Percentiles rank a stretch among this genome's conserved stretches.
Conservation (phyloP, 2,329 filamentous ascomycete species). For the Apiospora malaysiana region DNA sequence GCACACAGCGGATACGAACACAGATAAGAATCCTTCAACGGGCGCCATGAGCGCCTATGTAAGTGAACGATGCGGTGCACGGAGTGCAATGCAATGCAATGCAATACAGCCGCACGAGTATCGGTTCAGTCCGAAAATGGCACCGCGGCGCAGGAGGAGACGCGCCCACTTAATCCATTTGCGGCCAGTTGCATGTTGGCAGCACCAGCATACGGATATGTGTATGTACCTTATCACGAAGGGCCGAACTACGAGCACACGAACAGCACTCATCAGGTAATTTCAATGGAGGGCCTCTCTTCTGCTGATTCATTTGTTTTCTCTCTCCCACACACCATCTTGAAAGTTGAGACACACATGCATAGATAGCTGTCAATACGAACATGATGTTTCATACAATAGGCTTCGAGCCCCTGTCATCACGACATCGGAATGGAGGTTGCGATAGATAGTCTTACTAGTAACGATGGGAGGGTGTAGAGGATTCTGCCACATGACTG, state of each 20-base stretch:
- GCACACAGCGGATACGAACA: not conserved
- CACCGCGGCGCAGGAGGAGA: not conserved
- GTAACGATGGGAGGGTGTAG: not conserved
- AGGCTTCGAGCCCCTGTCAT: not conserved
- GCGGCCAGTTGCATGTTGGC: not conserved
- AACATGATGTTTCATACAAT: not conserved
- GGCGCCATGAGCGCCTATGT: not conserved
- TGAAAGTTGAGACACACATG: not conserved
- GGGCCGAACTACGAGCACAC: not conserved
- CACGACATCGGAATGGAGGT: not conserved
- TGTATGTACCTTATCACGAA: not conserved
- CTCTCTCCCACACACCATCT: not conserved
- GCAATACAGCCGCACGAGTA: not conserved
- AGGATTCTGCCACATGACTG: constrained; percentile 7
- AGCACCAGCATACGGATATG: not conserved
- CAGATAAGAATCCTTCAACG: not conserved
- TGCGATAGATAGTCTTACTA: not conserved
- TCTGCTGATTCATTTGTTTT: not conserved
- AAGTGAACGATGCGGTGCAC: not conserved
- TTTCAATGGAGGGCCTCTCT: not conserved
- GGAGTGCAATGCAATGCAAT: not conserved
- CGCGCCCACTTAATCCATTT: constrained; percentile 3
- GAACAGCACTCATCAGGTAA: not conserved
- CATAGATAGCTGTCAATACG: not conserved
- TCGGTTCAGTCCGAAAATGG: not conserved